Conservation (phyloP, 352 stramenopile genomes). For the Stramenopiles sp. region DNA sequence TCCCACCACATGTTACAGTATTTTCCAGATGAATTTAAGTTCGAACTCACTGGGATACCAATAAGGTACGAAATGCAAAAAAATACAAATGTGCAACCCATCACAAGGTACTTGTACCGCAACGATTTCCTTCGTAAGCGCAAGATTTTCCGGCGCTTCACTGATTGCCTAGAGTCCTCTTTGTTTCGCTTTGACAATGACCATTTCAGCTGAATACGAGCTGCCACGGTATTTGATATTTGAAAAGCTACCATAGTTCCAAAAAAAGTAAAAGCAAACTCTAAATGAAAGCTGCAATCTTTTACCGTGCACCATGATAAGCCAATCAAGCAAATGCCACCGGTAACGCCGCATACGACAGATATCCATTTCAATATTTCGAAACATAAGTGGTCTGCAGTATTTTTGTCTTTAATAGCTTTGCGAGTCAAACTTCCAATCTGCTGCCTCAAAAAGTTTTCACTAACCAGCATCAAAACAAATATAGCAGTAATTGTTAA, state of each 20-base stretch:
- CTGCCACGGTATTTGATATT: neutral
- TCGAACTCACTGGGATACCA: neutral
- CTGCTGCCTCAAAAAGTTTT: neutral
- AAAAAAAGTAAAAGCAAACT: constrained; percentile 1
- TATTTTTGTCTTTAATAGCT: neutral
- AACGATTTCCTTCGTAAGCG: neutral
- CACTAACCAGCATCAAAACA: neutral
- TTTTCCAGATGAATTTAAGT: neutral
- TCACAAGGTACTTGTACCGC: neutral
- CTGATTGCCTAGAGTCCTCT: neutral
- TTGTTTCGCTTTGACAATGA: neutral
- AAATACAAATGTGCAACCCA: neutral
- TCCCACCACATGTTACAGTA: neutral
- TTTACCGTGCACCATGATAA: neutral
- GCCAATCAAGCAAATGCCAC: neutral
- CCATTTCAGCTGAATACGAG: neutral
- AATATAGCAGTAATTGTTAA: neutral
- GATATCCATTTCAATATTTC: neutral
- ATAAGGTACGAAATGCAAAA: neutral
- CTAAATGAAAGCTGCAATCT: neutral
- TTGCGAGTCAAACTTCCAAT: neutral
- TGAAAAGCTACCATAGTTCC: neutral
- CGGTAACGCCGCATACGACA: neutral
- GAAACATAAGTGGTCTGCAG: neutral
- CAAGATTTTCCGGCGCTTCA: neutral